Evolutionary conservation across 306 rosid genomes (phyloP), one percentile per base, ranked within the genome.

Genomic region (Herpetospermum pedunculosum): DNA sequence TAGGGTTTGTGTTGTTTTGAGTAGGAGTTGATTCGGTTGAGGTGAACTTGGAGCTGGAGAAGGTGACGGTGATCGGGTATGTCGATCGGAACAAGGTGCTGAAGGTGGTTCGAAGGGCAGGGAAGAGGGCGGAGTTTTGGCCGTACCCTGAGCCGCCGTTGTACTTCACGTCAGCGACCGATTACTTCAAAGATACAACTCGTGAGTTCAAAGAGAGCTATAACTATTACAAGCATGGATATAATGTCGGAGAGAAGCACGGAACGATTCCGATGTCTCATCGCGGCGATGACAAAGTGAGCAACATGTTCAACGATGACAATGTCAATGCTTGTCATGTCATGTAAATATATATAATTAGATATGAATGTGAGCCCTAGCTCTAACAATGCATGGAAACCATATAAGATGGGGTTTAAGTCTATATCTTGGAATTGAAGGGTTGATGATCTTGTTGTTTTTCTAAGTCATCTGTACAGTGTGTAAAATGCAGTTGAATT

Each of bases 251-350:
- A 6, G 96, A 93, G 14, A 86, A 77, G 69, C 98, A 93, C 11
- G 98, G 98, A 0, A 87, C 48, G 49, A 76, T 91, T 23, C 98
- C 83, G 0, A 77, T 86, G 0, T 74, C 96, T 76, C 96, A 85
- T 1, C 86, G 97, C 1, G 97, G 98, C 4, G 97, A 93, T 19
- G 97, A 93, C 81, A 83, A 89, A 57, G 91, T 93, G 76, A 93
- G 98, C 77, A 93, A 91, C 91, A 83, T 93, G 89, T 93, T 91
- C 82, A 93, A 93, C 54, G 98, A 93, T 69, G 98, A 93, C 55
- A 93, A 93, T 74, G 98, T 93, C 50, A 62, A 93, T 70, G 96
- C 96, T 16, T 93, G 98, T 76, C 79, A 86, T 29, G 55, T 93
- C 74, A 93, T 93, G 98, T 93, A 68, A 63, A 63, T 63, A 63